Evolutionary conservation across 2,329 filamentous ascomycete genomes (phyloP).

Genomic region (Clarireedia paspali): DNA sequence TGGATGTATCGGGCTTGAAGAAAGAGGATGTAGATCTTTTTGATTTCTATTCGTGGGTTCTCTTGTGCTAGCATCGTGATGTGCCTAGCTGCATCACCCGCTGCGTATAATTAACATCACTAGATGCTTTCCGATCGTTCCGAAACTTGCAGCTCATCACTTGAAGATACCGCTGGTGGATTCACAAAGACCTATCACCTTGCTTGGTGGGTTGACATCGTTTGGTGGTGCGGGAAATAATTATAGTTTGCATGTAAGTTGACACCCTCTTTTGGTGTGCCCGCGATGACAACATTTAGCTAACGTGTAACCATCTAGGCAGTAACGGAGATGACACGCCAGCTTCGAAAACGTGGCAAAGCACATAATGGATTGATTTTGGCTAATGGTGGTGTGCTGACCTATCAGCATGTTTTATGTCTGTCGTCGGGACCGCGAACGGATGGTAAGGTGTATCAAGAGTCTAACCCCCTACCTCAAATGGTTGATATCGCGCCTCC

Average conservation of each 20-base stretch:
- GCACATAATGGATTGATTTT: constrained; percentile 48
- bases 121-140: constrained; percentile 64
- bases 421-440: constrained; percentile 41
- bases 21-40: constrained; percentile 49
- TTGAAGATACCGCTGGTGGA: constrained; percentile 43
- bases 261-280: neutral
- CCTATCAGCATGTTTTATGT: constrained; percentile 55
- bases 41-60: constrained; percentile 54
- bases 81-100: no score
- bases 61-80: neutral
- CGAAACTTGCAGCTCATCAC: constrained; percentile 56
- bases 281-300: neutral
- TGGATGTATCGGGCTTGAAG: constrained; percentile 39
- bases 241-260: constrained; percentile 57
- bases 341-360: constrained; percentile 32
- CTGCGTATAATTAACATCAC: neutral
- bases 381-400: constrained; percentile 59
- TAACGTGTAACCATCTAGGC: constrained; percentile 26
- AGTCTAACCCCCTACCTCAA: constrained; percentile 37
- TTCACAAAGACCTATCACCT: constrained; percentile 44
- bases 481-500: constrained; percentile 35
- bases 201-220: constrained; percentile 58
- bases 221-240: constrained; percentile 67
- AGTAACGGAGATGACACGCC: constrained; percentile 47
- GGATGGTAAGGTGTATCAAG: constrained; percentile 36